Evolutionary conservation across 202 grass and related monocot species (phyloP).

Genomic region (Saccharum hybrid): DNA sequence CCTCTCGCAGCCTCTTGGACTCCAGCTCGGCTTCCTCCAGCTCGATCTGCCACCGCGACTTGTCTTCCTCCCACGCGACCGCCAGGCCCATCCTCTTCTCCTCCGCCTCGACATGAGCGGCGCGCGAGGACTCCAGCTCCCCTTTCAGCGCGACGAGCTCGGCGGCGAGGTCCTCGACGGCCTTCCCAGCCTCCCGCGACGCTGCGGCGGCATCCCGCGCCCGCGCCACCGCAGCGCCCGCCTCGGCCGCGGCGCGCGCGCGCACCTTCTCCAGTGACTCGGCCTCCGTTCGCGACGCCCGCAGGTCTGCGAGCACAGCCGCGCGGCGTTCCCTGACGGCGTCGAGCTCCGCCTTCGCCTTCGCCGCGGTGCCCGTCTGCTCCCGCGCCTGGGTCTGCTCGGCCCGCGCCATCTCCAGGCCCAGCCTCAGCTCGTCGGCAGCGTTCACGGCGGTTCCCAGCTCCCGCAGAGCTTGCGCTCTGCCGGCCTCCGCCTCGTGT

Average conservation of each 20-base stretch:
- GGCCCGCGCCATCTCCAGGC: slow-evolving; percentile 55
- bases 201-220: slow-evolving; percentile 33
- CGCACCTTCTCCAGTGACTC: slow-evolving; percentile 50
- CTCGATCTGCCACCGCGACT: slow-evolving; percentile 55
- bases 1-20: slow-evolving; percentile 33
- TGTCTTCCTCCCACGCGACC: slow-evolving; percentile 55
- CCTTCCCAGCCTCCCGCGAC: slow-evolving; percentile 43
- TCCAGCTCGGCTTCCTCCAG: slow-evolving; percentile 52
- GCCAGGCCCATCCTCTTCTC: slow-evolving; percentile 49
- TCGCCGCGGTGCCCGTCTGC: slow-evolving; percentile 47
- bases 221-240: slow-evolving; percentile 19
- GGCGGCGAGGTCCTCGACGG: slow-evolving; percentile 43
- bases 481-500: slow-evolving; percentile 47
- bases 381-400: slow-evolving; percentile 59
- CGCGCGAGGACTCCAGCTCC: slow-evolving; percentile 53
- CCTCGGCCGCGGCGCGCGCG: slow-evolving; percentile 46
- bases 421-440: slow-evolving; percentile 53
- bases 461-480: slow-evolving; percentile 42
- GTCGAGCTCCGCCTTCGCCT: slow-evolving; percentile 50
- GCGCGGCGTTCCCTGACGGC: slow-evolving; percentile 39
- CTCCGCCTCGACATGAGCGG: slow-evolving; percentile 55
- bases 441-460: slow-evolving; percentile 44
- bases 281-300: slow-evolving; percentile 47
- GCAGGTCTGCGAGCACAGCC: slow-evolving; percentile 47
- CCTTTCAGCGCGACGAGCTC: slow-evolving; percentile 47